Conservation (phyloP, 495 filamentous ascomycete genomes). For the Penicillium bialowiezense region DNA sequence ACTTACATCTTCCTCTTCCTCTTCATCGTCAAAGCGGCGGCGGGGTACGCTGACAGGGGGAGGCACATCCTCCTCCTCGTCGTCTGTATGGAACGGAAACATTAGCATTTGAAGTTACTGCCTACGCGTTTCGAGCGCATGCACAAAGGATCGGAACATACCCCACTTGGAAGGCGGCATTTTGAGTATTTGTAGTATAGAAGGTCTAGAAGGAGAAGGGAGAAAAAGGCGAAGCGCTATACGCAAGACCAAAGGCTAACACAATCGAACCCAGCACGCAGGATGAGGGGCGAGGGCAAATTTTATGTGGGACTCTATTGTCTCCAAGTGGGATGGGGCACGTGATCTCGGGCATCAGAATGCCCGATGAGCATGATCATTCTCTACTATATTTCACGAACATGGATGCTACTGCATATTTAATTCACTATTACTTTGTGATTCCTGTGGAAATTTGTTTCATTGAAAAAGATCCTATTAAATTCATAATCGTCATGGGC, state of each 20-base stretch:
- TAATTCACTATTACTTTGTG: not conserved
- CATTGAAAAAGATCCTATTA: conserved; percentile 30
- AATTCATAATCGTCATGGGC: conserved; percentile 34
- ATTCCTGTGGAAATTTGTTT: conserved; percentile 16
- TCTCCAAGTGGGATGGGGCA: conserved; percentile 18
- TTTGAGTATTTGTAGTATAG: conserved; percentile 16
- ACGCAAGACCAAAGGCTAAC: conserved; percentile 17
- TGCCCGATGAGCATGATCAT: conserved; percentile 22
- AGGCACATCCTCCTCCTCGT: conserved; percentile 67
- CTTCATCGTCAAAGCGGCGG: conserved; percentile 83
- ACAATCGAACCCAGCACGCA: conserved; percentile 23
- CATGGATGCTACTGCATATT: not conserved
- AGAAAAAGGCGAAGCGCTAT: conserved; percentile 10
- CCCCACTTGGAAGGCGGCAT: conserved; percentile 53
- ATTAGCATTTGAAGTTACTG: conserved; percentile 9
- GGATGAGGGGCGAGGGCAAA: conserved; percentile 27
- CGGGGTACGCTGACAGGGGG: conserved; percentile 57
- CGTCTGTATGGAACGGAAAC: conserved; percentile 47
- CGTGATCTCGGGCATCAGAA: conserved; percentile 19
- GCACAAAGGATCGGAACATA: conserved; percentile 33
- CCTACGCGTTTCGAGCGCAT: not conserved
- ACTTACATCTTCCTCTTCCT: conserved; percentile 87
- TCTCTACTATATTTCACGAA: no score
- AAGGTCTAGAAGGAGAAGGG: conserved; percentile 14
- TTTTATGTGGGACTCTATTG: conserved; percentile 35